A percentile compares a stretch with the other conserved stretches of the same genome.
Conservation (phyloP, 2,329 filamentous ascomycete genomes). For the Verruconis gallopava region DNA sequence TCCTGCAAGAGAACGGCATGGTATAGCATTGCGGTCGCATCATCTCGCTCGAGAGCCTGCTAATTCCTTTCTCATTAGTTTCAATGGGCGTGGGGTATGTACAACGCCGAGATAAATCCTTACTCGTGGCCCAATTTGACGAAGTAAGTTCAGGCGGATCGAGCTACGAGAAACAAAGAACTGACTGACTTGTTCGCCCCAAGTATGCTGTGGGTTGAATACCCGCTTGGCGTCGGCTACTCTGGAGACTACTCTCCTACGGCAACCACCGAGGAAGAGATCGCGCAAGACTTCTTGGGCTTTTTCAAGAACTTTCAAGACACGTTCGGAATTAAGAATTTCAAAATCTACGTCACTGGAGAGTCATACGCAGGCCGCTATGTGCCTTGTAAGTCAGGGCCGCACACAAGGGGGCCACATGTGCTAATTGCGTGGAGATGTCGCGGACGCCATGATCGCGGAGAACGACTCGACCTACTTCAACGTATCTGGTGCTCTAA, state of each 20-base stretch:
- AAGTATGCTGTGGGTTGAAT: constrained; percentile 14
- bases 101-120: constrained; percentile 5
- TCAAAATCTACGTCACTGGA: constrained; percentile 15
- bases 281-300: constrained; percentile 13
- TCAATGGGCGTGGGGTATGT: neutral
- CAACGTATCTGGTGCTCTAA: constrained; percentile 7
- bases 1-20: constrained; percentile 11
- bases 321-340: constrained; percentile 11
- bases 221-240: constrained; percentile 14
- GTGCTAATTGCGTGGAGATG: too few species aligned
- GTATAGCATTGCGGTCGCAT: too few species aligned
- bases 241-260: constrained; percentile 8
- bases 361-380: constrained; percentile 12
- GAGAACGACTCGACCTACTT: constrained; percentile 10
- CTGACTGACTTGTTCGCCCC: too few species aligned
- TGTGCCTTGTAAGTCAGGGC: constrained; percentile 13
- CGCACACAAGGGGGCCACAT: too few species aligned
- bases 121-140: constrained; percentile 11
- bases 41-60: too few species aligned
- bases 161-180: too few species aligned
- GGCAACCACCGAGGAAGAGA: constrained; percentile 11
- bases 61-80: too few species aligned
- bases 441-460: constrained; percentile 10
- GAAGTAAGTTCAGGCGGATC: too few species aligned
- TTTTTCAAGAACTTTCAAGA: constrained; percentile 15